Base-by-base conservation (phyloP, 257 asterid species). In the Jacaranda copaia region DNA sequence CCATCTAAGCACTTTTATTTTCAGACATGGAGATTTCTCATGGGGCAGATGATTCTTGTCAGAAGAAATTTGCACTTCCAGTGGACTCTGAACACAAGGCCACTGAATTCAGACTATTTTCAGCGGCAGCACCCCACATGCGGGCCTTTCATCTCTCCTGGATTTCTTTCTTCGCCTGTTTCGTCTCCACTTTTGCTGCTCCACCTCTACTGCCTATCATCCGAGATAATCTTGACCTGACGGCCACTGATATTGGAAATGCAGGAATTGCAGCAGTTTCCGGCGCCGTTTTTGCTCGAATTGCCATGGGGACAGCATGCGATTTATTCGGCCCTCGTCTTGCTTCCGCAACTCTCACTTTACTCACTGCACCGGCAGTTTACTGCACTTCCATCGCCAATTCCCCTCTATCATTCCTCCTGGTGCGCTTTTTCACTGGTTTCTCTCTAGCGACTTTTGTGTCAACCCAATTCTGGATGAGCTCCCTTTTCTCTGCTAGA, bases 391-490 rank as follows among this genome's bases (percentile, higher is more conserved):
- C 98, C 39, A 49, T 84, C 0, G 83, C 85, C 10, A 18, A 71
- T n/a, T 90, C 94, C 1, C 35, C 95, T 0, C 18, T 15, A 13
- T 43, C 91, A 0, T 94, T 94, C 84, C 87, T 94, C 36, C 70
- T 91, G 0, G 91, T 73, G 4, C 88, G 98, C 0, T 94, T 94
- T 70, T 87, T 94, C 81, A 85, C 89, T 0, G 99, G 99, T 0
- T 92, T 94, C 72, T 92, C 97, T 0, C 78, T 94, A 0, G 92
- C 96, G 0, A 92, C 97, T 8, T 94, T 94, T 57, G 99, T 94
- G 8, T 94, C 98, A 0, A 91, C 97, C 0, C 99, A 94, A 36
- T 94, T 88, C 76, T 94, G 98, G 99, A 91, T 92, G 98, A 94
- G 99, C 79, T 89, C 98, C 6, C 61, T 94, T 84, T 94, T 94